Conservation (phyloP, 2,329 filamentous ascomycete genomes). For the Colletotrichum viniferum region DNA sequence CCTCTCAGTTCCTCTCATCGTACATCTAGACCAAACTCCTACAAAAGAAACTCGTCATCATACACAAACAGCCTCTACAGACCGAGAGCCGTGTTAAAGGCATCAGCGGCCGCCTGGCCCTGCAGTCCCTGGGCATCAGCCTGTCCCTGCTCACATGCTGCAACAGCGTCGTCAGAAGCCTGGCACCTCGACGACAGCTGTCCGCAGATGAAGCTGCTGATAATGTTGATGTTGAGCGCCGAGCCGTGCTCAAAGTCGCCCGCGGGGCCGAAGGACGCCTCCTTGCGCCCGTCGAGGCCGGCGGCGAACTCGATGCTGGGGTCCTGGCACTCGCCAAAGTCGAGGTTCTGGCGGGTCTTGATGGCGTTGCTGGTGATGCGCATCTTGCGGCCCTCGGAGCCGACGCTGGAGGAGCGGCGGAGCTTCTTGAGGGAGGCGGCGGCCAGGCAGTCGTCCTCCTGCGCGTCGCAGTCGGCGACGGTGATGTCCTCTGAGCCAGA, state of each 20-base stretch:
- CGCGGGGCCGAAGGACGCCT: conserved; percentile 44
- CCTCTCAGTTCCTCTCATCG: neutral
- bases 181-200: conserved; percentile 37
- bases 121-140: conserved; percentile 24
- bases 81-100: conserved; percentile 25
- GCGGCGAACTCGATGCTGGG: conserved; percentile 54
- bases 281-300: conserved; percentile 53
- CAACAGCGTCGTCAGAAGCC: conserved; percentile 23
- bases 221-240: conserved; percentile 41
- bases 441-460: conserved; percentile 43
- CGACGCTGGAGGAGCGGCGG: conserved; percentile 8
- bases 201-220: conserved; percentile 51
- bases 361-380: conserved; percentile 23
- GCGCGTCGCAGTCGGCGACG: conserved; percentile 46
- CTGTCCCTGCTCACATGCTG: conserved; percentile 22
- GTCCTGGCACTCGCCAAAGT: conserved; percentile 51
- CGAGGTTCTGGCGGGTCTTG: conserved; percentile 25
- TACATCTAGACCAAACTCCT: neutral
- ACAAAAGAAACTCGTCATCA: neutral
- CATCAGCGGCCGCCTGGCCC: conserved; percentile 28
- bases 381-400: conserved; percentile 8
- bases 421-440: conserved; percentile 20
- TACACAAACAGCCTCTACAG: neutral
- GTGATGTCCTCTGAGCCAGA: conserved; percentile 39
- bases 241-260: conserved; percentile 57